phyloP scores from a whole-genome alignment of 75 land plant genomes.

The Azolla pinnata region DNA sequence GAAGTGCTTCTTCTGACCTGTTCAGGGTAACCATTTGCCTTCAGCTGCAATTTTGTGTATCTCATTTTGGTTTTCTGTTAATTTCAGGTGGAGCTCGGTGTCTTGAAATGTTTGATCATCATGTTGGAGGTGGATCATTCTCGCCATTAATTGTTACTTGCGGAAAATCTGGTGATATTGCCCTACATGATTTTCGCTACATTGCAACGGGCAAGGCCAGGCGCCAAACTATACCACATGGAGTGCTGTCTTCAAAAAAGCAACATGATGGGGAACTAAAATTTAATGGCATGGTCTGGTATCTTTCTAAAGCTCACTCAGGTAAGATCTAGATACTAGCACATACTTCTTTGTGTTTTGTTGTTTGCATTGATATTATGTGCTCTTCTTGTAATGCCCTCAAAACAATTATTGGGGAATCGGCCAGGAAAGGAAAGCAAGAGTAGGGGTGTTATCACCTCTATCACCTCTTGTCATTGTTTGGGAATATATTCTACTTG shows the following conservation, averaged over 20 bases:
- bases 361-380: not conserved
- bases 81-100: conserved; percentile 85
- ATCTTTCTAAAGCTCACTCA: conserved; percentile 82
- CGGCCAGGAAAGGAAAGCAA: no score
- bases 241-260: conserved; percentile 4
- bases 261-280: conserved; percentile 36
- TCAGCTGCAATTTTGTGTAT: not conserved
- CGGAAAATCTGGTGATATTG: conserved; percentile 84
- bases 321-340: conserved; percentile 51
- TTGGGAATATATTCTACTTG: not conserved
- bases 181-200: conserved; percentile 89
- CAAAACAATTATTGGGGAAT: no score
- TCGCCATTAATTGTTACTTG: conserved; percentile 94
- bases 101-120: conserved; percentile 60
- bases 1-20: no score
- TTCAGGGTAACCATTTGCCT: no score
- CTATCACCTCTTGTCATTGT: not conserved
- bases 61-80: not conserved
- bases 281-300: conserved; percentile 73
- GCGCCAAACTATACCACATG: conserved; percentile 28
- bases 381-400: no score
- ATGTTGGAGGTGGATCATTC: conserved; percentile 68
- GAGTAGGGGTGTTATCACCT: not conserved
- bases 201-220: conserved; percentile 66
- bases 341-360: not conserved